Conservation (phyloP, 306 rosid genomes). For the Cajanus cajan region DNA sequence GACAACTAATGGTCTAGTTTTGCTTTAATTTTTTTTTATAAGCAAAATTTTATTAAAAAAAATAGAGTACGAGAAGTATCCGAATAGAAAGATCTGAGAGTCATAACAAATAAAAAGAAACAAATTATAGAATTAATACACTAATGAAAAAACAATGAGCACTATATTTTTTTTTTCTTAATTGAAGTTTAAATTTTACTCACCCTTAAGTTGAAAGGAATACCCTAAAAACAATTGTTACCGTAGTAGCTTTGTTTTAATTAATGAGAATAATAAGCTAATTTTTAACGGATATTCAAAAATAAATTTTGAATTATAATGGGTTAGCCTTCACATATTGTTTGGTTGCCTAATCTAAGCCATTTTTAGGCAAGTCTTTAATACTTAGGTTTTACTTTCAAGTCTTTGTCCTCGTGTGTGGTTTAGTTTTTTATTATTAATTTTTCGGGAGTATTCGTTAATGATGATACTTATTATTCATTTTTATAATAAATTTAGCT, state of each 20-base stretch:
- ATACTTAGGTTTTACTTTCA: not conserved
- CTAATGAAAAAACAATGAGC: not conserved
- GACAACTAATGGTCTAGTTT: constrained; percentile 29
- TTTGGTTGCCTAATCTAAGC: not conserved
- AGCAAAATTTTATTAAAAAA: not conserved
- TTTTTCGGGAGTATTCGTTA: not conserved
- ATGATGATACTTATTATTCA: not conserved
- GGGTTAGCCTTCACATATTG: not conserved
- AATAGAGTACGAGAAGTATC: not conserved
- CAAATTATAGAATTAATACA: not conserved
- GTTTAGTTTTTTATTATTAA: not conserved
- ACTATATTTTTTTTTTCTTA: not conserved
- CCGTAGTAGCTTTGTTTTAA: constrained; percentile 9
- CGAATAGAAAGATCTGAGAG: too few species aligned
- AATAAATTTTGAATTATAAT: not conserved
- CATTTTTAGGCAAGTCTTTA: not conserved
- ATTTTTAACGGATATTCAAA: not conserved
- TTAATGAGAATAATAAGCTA: constrained; percentile 1
- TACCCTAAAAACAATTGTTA: not conserved
- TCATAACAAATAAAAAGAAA: not conserved
- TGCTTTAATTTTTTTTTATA: constrained; percentile 2
- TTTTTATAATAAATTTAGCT: not conserved
- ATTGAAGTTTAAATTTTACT: not conserved
- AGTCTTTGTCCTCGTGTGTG: not conserved
- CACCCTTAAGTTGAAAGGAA: not conserved